Conservation (phyloP, 2,329 filamentous ascomycete genomes). For the Thelonectria discophora region DNA sequence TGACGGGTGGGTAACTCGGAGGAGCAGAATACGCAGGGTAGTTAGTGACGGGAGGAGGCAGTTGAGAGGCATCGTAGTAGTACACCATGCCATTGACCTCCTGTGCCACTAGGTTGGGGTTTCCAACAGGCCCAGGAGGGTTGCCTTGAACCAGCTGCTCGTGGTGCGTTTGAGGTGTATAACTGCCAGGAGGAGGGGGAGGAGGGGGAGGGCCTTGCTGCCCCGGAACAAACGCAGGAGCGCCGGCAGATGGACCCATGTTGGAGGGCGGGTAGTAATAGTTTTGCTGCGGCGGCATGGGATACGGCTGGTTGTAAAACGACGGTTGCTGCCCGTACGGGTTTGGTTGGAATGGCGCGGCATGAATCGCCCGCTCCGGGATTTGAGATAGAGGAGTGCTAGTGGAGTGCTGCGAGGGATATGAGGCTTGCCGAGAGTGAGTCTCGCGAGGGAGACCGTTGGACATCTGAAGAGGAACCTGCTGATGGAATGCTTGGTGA, state of each 20-base stretch:
- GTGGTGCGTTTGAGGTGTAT: conserved; percentile 54
- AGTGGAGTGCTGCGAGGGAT: conserved; percentile 74
- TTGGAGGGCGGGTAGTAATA: conserved; percentile 74
- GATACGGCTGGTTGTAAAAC: conserved; percentile 60
- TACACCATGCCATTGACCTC: conserved; percentile 97
- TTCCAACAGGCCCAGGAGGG: conserved; percentile 38
- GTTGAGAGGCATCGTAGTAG: conserved; percentile 85
- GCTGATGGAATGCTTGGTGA: conserved; percentile 92
- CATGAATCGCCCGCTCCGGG: conserved; percentile 90
- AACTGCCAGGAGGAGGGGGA: conserved; percentile 43
- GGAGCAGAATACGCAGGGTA: conserved; percentile 60
- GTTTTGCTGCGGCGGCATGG: conserved; percentile 57
- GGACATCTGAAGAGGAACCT: conserved; percentile 80
- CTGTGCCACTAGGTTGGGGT: conserved; percentile 72
- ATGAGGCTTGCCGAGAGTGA: conserved; percentile 74
- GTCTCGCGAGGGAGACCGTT: conserved; percentile 65
- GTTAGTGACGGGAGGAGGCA: conserved; percentile 62
- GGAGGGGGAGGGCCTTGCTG: conserved; percentile 53
- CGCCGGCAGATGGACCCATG: conserved; percentile 60
- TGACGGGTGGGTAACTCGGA: conserved; percentile 64
- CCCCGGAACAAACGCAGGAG: conserved; percentile 66
- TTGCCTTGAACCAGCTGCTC: conserved; percentile 49
- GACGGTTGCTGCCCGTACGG: conserved; percentile 66
- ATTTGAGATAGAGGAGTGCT: conserved; percentile 91
- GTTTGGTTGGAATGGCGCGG: conserved; percentile 86